Evolutionary conservation across 2,329 filamentous ascomycete genomes (phyloP).

Genomic region (Colletotrichum gloeosporioides): DNA sequence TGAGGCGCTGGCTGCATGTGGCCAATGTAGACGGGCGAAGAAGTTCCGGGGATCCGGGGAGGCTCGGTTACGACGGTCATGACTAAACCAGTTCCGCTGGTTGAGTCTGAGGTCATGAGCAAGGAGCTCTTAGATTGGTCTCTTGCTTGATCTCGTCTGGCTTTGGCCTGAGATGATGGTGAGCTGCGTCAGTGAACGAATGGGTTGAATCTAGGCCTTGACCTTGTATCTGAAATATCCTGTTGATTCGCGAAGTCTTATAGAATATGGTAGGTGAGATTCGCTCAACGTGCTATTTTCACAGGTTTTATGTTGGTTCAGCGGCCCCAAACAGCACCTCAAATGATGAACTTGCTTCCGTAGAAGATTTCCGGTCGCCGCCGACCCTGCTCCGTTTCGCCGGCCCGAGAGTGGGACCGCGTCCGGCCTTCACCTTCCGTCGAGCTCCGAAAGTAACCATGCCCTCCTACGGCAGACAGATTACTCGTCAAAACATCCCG

Average conservation of each 20-base stretch:
- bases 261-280: fast-evolving
- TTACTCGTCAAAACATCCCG: background rate
- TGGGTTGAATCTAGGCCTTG: background rate
- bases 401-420: fast-evolving
- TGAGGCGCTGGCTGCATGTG: background rate
- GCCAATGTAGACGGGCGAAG: background rate
- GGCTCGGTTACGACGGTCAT: background rate
- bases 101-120: fast-evolving
- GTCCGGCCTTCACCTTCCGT: fast-evolving
- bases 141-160: background rate
- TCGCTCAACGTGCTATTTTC: fast-evolving
- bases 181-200: background rate
- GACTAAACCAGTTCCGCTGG: fast-evolving
- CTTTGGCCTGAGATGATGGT: fast-evolving
- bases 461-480: fast-evolving
- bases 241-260: background rate
- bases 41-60: background rate
- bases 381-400: background rate
- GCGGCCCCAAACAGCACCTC: fast-evolving
- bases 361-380: background rate
- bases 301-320: fast-evolving
- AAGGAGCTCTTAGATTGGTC: fast-evolving
- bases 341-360: fast-evolving
- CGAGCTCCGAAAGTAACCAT: background rate
- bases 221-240: background rate